Conservation (phyloP, 257 asterid genomes). For the Capsicum pubescens region DNA sequence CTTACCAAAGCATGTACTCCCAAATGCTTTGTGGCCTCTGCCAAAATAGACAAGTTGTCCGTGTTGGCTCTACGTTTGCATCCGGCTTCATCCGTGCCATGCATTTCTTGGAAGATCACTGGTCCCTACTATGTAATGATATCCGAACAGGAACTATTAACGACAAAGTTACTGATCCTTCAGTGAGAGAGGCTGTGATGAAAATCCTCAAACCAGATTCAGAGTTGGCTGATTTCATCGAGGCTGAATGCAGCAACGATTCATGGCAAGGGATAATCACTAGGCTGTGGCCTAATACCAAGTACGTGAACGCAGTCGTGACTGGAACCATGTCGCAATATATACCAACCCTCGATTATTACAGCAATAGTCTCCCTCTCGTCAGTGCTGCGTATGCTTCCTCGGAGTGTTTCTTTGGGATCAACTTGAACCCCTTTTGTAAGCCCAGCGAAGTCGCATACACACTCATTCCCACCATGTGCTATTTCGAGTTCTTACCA, state of each 20-base stretch:
- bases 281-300: slow-evolving; percentile 13
- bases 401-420: not conserved
- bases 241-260: slow-evolving; percentile 5
- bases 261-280: not conserved
- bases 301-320: slow-evolving; percentile 15
- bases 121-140: not conserved
- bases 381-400: not conserved
- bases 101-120: not conserved
- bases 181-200: not conserved
- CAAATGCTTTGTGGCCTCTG: not conserved
- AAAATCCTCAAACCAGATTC: slow-evolving; percentile 13
- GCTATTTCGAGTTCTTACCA: not conserved
- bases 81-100: slow-evolving; percentile 21
- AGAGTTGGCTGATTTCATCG: slow-evolving; percentile 25
- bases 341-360: slow-evolving; percentile 11
- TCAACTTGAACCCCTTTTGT: slow-evolving; percentile 6
- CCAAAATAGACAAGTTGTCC: not conserved
- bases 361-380: not conserved
- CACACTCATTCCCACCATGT: not conserved
- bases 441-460: not conserved
- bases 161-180: not conserved
- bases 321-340: slow-evolving; percentile 28
- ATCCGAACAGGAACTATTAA: not conserved
- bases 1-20: slow-evolving; percentile 10
- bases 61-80: slow-evolving; percentile 11